phyloP scores from a whole-genome alignment of 2,329 filamentous ascomycete genomes.

The Metarhizium brunneum region DNA sequence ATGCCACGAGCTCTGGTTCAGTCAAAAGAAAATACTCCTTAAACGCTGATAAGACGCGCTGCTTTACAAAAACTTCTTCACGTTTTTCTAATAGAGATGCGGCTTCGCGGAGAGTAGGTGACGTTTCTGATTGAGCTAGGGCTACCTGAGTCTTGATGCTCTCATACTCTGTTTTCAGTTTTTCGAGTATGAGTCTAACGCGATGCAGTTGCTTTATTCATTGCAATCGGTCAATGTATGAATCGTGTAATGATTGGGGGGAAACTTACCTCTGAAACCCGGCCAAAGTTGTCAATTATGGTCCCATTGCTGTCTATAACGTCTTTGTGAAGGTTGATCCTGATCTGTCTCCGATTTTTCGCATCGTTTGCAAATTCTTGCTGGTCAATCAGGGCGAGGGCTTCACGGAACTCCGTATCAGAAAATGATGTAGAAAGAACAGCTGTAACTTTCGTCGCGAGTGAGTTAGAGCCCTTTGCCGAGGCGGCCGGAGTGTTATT shows the following conservation, averaged over 20 bases:
- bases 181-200: constrained; percentile 70
- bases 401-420: constrained; percentile 83
- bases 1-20: constrained; percentile 64
- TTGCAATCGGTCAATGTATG: constrained; percentile 14
- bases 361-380: constrained; percentile 63
- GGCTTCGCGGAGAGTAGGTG: constrained; percentile 68
- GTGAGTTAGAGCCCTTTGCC: constrained; percentile 42
- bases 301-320: constrained; percentile 88
- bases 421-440: constrained; percentile 89
- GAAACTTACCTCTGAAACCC: constrained; percentile 67
- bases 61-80: constrained; percentile 67
- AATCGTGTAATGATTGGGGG: not conserved
- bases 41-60: constrained; percentile 68
- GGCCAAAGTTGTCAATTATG: constrained; percentile 79
- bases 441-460: constrained; percentile 73
- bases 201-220: constrained; percentile 66
- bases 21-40: constrained; percentile 75
- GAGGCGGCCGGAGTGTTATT: not conserved
- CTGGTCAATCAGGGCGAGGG: constrained; percentile 67
- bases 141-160: constrained; percentile 72
- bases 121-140: constrained; percentile 66
- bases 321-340: constrained; percentile 80
- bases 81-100: constrained; percentile 63
- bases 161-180: constrained; percentile 68
- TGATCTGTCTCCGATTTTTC: constrained; percentile 68